phyloP scores from a whole-genome alignment of 257 asterid species.

The Echites panduratus region DNA sequence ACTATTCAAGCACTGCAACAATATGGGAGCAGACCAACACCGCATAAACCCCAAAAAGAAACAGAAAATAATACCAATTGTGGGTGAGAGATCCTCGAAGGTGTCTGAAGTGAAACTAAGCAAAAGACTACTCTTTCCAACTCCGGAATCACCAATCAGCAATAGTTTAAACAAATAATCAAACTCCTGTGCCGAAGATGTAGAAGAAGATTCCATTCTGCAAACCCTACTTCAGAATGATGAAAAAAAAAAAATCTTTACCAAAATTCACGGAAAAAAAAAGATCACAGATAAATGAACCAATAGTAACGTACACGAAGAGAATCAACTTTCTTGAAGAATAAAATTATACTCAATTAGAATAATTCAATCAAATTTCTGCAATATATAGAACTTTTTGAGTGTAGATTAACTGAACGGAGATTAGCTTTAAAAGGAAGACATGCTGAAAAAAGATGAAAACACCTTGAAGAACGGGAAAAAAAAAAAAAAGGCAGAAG shows the following conservation, averaged over 20 bases:
- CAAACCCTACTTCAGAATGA: slow-evolving; percentile 6
- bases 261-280: slow-evolving; percentile 6
- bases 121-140: slow-evolving; percentile 82
- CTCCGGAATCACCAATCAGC: slow-evolving; percentile 88
- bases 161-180: slow-evolving; percentile 40
- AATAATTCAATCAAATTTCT: background rate
- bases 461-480: background rate
- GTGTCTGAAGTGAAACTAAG: slow-evolving; percentile 84
- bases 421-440: background rate
- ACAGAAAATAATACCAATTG: slow-evolving; percentile 30
- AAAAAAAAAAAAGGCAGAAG: background rate
- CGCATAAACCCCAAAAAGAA: background rate
- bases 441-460: background rate
- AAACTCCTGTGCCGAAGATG: slow-evolving; percentile 33
- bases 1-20: background rate
- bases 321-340: background rate
- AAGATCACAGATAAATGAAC: background rate
- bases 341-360: background rate
- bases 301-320: background rate
- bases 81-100: slow-evolving; percentile 88
- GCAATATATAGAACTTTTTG: background rate
- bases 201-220: slow-evolving; percentile 37
- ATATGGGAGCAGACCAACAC: background rate
- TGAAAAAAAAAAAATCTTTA: background rate
- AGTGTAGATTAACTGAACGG: background rate